Base-by-base conservation (phyloP, 2,329 filamentous ascomycete genomes). In the Talaromyces sp. region DNA sequence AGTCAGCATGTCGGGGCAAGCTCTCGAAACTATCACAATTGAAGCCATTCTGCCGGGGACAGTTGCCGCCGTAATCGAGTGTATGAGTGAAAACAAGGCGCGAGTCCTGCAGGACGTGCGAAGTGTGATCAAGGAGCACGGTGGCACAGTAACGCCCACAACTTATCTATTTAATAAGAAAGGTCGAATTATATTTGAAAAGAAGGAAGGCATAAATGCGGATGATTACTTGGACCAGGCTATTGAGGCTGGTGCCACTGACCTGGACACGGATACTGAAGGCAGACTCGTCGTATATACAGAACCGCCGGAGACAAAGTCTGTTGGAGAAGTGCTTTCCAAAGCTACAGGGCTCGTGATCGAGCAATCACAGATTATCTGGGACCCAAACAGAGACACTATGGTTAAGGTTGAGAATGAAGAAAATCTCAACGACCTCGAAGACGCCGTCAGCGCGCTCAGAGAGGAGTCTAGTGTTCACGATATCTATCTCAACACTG, bases 111-210 rank as follows among this genome's bases (percentile, higher is more conserved):
- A 89, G 68, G 90, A 96, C 58, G 75, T 98, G 56, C 85, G 89
- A 58, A 69, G 81, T 55, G 76, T 89, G 2, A 81, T 96, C 58
- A 96, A 92, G 72, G 85, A 87, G 62, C 78, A 82, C 56, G 88
- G 88, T 19, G 95, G 89, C 5, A 84, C 81, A 2, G 78, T 86
- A 2, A 89, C 90, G 7, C 86, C 92, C 0, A 91, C 90, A 13
- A 86, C 85, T 8, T 98, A 93, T 75, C 82, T 96, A 68, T 99
- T 99, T 73, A 84, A 90, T 59, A 89, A 89, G 69, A 88, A 88
- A 62, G 95, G 95, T 1, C 83, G 87, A 57, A 82, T 92, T 29
- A 80, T 88, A 3, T 87, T 97, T 69, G 85, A 86, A 69, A 79
- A 81, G 63, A 82, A 82, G 64, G 81, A 84, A 0, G 78, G 73